Conservation (phyloP, 345 rosid genomes). For the Zanthoxylum bungeanum region DNA sequence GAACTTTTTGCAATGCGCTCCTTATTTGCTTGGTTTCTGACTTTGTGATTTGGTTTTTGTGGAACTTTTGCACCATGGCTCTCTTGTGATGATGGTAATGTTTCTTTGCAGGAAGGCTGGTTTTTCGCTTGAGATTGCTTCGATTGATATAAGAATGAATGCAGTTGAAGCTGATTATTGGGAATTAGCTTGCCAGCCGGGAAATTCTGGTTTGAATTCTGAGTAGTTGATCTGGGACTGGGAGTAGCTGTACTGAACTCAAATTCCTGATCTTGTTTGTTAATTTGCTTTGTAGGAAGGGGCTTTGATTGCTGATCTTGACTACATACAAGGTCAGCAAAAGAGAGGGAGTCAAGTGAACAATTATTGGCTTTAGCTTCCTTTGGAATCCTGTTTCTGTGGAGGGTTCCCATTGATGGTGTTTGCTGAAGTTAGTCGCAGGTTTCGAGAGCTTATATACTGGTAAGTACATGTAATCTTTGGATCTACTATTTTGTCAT, state of each 20-base stretch:
- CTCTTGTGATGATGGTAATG: slow-evolving; percentile 1
- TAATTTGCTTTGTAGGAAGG: slow-evolving; percentile 3
- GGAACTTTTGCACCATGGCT: neutral
- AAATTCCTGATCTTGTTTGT: slow-evolving; percentile 23
- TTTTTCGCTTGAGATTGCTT: slow-evolving; percentile 10
- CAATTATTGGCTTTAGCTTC: slow-evolving; percentile 27
- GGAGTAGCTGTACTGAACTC: slow-evolving; percentile 20
- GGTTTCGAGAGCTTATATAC: slow-evolving; percentile 3
- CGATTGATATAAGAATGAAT: slow-evolving; percentile 9
- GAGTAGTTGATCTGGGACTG: slow-evolving; percentile 5
- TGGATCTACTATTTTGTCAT: slow-evolving; percentile 2
- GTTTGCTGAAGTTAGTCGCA: neutral
- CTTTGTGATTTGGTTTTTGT: slow-evolving; percentile 11
- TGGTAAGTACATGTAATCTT: neutral
- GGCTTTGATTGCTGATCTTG: slow-evolving; percentile 32
- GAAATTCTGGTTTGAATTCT: too few species aligned
- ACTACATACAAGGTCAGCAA: slow-evolving; percentile 36
- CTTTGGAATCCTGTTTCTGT: slow-evolving; percentile 22
- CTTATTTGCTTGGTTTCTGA: slow-evolving; percentile 24
- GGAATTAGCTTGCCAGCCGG: slow-evolving; percentile 12
- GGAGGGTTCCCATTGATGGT: slow-evolving; percentile 27
- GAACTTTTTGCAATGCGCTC: slow-evolving; percentile 19
- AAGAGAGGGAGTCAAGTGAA: slow-evolving; percentile 36
- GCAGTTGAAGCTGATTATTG: slow-evolving; percentile 16
- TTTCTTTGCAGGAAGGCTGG: slow-evolving; percentile 12